These are phyloP conservation scores for Vanilla planifolia DNA, from an alignment of 106 monocot species.

Conservation along the genomic window DNA sequence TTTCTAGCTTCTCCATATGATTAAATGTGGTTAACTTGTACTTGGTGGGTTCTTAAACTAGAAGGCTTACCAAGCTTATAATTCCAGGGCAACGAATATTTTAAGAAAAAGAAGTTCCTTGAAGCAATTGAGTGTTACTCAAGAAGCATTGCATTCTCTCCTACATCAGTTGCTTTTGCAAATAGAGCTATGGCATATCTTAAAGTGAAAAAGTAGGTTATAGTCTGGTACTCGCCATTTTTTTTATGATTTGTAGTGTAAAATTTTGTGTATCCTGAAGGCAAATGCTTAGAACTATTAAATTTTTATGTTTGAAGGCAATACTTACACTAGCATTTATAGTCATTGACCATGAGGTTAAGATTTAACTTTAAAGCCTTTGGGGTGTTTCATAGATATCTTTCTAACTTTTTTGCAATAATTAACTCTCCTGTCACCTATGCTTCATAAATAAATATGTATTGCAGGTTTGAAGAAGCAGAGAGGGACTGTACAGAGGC, in stretches of 20 bases:
- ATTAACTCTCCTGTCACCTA: no score
- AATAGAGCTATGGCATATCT: slow-evolving; percentile 99
- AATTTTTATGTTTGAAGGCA: background rate
- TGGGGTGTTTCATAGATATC: background rate
- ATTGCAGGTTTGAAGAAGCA: slow-evolving; percentile 73
- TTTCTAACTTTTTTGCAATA: background rate
- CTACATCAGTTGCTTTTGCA: slow-evolving; percentile 87
- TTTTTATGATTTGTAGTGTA: background rate
- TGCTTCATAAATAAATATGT: background rate
- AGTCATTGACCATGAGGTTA: background rate
- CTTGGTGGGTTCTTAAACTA: slow-evolving; percentile 6
- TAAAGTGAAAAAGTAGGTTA: slow-evolving; percentile 68
- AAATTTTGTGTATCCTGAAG: background rate
- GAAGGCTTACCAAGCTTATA: slow-evolving; percentile 2
- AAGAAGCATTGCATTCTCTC: slow-evolving; percentile 82
- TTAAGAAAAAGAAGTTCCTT: slow-evolving; percentile 71
- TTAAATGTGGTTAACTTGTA: no score
- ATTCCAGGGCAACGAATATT: slow-evolving; percentile 88
- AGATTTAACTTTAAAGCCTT: background rate
- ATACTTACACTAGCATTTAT: background rate
- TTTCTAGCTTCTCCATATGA: background rate
- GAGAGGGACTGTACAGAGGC: slow-evolving; percentile 95
- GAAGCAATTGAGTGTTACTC: slow-evolving; percentile 97
- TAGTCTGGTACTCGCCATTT: slow-evolving; percentile 5
- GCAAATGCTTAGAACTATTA: background rate